Conservation (phyloP, 2,329 filamentous ascomycete genomes). For the Lasiodiplodia sp. region DNA sequence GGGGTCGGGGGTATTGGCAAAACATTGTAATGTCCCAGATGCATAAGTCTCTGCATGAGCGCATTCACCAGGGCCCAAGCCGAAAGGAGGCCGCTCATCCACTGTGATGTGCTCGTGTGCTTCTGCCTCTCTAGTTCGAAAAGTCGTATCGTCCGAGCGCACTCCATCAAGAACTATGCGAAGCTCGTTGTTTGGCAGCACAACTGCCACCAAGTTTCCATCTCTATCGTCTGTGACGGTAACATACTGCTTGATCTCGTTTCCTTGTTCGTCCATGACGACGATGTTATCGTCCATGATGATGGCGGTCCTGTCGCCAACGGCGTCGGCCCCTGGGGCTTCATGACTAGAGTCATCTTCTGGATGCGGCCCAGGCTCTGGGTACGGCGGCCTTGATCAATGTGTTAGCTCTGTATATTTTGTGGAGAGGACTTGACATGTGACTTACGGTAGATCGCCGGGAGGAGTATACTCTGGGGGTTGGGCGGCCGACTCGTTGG, state of each 20-base stretch:
- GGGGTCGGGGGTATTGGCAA: neutral
- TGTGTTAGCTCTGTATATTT: neutral
- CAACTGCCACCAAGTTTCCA: neutral
- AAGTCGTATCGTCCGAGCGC: neutral
- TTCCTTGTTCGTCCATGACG: too few relatives aligned
- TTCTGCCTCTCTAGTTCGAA: neutral
- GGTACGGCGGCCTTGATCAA: neutral
- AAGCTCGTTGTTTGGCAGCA: neutral
- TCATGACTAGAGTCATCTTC: too few relatives aligned
- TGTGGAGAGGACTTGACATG: neutral
- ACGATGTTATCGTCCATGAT: too few relatives aligned
- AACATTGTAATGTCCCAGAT: neutral
- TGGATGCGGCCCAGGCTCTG: neutral
- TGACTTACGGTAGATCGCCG: neutral
- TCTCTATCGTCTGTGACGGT: neutral
- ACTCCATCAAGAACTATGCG: neutral
- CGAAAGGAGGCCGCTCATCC: too few relatives aligned
- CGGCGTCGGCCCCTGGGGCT: too few relatives aligned
- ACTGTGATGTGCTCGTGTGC: too few relatives aligned
- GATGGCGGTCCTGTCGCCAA: too few relatives aligned
- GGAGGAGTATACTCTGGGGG: too few relatives aligned
- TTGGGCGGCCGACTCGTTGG: neutral
- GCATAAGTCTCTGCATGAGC: neutral
- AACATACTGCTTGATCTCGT: neutral
- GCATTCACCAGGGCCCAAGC: too few relatives aligned